Evolutionary conservation across 192 early-diverging fungal species (phyloP).

Genomic region (Backusella parvicylindrica): DNA sequence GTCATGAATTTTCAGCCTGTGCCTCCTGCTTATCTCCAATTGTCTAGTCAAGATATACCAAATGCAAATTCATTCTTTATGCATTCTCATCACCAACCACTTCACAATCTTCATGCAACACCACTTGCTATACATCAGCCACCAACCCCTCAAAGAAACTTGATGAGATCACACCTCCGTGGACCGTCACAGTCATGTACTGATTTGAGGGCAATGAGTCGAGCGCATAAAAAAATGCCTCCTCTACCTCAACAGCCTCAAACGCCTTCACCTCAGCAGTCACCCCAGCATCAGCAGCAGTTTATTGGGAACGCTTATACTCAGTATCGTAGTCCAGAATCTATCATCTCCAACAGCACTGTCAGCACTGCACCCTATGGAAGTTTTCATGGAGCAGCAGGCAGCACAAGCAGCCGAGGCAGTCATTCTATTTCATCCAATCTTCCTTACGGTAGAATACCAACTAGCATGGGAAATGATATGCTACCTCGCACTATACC

Average conservation of each 20-base stretch:
- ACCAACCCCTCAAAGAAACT: neutral
- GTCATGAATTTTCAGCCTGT: neutral
- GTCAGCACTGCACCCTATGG: neutral
- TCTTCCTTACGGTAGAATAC: neutral
- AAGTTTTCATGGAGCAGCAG: neutral
- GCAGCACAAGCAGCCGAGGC: neutral
- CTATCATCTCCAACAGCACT: conserved; percentile 1
- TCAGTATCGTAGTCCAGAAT: conserved; percentile 1
- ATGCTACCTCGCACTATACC: conserved; percentile 3
- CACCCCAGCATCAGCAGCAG: neutral
- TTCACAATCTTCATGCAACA: conserved; percentile 12
- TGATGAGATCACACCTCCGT: conserved; percentile 3
- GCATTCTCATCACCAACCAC: conserved; percentile 3
- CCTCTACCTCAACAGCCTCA: neutral
- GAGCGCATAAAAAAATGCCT: neutral
- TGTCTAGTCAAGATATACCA: conserved; percentile 3
- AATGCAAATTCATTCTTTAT: neutral
- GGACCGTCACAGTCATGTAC: conserved; percentile 3
- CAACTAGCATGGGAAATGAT: neutral
- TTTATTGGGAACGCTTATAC: neutral
- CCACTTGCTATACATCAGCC: neutral
- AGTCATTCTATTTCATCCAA: neutral
- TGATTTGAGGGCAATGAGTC: conserved; percentile 1
- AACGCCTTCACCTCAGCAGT: neutral
- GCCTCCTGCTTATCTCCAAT: neutral